Percentiles rank a stretch among this genome's conserved stretches.
Evolutionary conservation across 345 rosid genomes (phyloP).

Genomic region (Linum lewisii): DNA sequence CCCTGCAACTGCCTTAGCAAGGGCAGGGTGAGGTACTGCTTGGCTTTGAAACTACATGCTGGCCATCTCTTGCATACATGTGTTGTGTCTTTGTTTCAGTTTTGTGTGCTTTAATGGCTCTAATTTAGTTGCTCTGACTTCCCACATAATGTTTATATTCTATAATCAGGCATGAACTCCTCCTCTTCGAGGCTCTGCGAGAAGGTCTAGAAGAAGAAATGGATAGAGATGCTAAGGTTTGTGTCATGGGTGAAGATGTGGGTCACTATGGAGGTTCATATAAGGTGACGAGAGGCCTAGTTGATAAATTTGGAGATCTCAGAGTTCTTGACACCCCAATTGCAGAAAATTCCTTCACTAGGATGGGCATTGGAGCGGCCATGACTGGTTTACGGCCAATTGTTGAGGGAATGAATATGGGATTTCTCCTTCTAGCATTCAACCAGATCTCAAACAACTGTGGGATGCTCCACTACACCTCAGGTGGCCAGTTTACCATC

Average conservation of each 20-base stretch:
- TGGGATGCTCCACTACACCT: constrained; percentile 98
- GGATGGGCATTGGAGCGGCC: constrained; percentile 96
- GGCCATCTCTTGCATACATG: no score
- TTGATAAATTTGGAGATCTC: constrained; percentile 69
- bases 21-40: no score
- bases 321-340: constrained; percentile 96
- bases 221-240: constrained; percentile 79
- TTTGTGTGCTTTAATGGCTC: no score
- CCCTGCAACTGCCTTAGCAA: no score
- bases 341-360: constrained; percentile 91
- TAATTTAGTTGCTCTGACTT: no score
- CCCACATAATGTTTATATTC: no score
- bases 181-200: constrained; percentile 82
- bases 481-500: constrained; percentile 91
- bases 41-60: no score
- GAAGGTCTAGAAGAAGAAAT: constrained; percentile 98
- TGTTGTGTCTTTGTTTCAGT: no score
- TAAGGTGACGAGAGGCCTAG: constrained; percentile 79
- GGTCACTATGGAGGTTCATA: constrained; percentile 99
- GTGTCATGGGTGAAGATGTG: constrained; percentile 97
- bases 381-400: constrained; percentile 90
- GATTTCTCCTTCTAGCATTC: constrained; percentile 91
- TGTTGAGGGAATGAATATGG: constrained; percentile 96
- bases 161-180: constrained; percentile 59
- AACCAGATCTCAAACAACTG: constrained; percentile 98